These are phyloP conservation scores for Mycena sp. DNA, from an alignment of 1,284 basidiomycete genomes.

Conservation along the genomic window DNA sequence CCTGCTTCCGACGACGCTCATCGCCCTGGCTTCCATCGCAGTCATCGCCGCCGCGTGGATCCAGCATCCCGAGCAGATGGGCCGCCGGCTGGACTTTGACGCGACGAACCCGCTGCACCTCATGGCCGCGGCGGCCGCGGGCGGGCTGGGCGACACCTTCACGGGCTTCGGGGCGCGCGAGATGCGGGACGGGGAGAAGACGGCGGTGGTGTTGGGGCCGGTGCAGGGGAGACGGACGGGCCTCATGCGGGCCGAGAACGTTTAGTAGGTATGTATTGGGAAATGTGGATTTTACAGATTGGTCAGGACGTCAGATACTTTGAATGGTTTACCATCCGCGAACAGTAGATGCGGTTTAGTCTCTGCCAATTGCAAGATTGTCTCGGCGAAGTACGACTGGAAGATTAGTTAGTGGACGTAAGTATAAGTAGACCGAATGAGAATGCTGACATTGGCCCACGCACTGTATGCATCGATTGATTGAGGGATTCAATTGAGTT, in stretches of 20 bases:
- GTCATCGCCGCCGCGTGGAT: too few species aligned
- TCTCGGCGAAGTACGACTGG: constrained; percentile 26
- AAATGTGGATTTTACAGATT: too few species aligned
- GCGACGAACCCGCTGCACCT: background rate
- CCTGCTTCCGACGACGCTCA: too few species aligned
- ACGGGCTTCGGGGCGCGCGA: background rate
- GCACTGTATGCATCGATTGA: background rate
- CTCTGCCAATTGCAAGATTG: constrained; percentile 23
- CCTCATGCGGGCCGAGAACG: too few species aligned
- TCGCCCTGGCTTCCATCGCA: too few species aligned
- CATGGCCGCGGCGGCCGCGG: background rate
- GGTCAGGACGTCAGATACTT: background rate
- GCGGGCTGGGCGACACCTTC: background rate
- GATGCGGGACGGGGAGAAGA: background rate
- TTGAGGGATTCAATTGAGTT: background rate
- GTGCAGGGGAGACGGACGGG: too few species aligned
- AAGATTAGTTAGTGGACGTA: background rate
- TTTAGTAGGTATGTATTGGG: too few species aligned
- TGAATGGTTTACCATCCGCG: constrained; percentile 14
- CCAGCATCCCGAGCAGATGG: too few species aligned
- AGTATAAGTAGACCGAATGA: background rate
- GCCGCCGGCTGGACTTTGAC: background rate
- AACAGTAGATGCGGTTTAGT: constrained; percentile 25
- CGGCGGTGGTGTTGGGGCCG: background rate
- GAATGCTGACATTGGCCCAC: constrained; percentile 22